These are phyloP conservation scores for Podila epigama DNA, from an alignment of 192 early-diverging fungal species.

Conservation along the genomic window DNA sequence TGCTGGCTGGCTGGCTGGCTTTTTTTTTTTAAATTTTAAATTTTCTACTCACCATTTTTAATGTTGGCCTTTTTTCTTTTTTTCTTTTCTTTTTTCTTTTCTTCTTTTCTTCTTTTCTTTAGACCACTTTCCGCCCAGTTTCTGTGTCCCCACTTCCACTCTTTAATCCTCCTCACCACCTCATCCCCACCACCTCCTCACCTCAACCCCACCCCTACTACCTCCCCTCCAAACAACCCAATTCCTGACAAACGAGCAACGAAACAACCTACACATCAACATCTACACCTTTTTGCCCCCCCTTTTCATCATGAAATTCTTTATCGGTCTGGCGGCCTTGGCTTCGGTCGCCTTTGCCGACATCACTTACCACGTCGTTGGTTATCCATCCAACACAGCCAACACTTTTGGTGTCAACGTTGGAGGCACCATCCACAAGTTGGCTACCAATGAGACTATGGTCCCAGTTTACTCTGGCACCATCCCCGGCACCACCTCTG, in stretches of 20 bases:
- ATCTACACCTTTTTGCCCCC: not conserved
- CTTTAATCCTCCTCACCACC: not conserved
- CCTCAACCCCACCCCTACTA: not conserved
- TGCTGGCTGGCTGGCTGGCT: no score
- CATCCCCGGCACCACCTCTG: conserved; percentile 4
- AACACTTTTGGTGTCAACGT: conserved; percentile 17
- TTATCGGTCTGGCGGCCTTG: conserved; percentile 22
- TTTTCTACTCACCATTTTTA: no score
- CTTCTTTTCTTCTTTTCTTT: not conserved
- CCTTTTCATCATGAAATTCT: conserved; percentile 20
- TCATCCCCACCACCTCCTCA: not conserved
- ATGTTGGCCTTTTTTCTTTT: not conserved
- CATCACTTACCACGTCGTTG: conserved; percentile 31
- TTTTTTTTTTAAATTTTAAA: no score
- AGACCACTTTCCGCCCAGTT: not conserved
- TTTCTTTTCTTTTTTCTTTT: not conserved
- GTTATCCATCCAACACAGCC: not conserved
- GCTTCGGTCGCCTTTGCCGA: conserved; percentile 30
- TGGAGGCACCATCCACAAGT: conserved; percentile 5
- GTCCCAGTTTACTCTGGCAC: conserved; percentile 21
- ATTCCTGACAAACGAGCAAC: not conserved
- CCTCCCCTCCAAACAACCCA: not conserved
- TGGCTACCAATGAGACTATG: not conserved
- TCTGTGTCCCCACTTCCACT: conserved; percentile 9
- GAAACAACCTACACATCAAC: not conserved